Conservation (phyloP, 2,329 filamentous ascomycete genomes). For the Phyllosticta citribraziliensis region DNA sequence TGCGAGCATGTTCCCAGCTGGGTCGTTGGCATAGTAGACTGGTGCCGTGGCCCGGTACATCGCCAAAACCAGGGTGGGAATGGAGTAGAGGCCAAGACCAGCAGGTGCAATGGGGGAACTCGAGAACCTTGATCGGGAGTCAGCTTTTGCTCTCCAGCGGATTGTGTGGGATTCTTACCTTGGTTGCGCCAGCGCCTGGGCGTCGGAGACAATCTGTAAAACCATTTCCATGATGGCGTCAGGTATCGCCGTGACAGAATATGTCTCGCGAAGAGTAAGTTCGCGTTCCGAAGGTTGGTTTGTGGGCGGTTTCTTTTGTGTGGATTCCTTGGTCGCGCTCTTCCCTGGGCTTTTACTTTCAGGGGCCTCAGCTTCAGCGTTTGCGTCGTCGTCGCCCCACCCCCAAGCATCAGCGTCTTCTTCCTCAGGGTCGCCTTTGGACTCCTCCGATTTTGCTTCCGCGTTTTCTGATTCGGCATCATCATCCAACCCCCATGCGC, state of each 20-base stretch:
- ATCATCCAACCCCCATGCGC: slow-evolving; percentile 39
- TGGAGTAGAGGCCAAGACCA: slow-evolving; percentile 57
- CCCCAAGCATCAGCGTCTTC: slow-evolving; percentile 63
- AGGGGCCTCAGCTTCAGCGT: slow-evolving; percentile 12
- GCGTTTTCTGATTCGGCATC: slow-evolving; percentile 18
- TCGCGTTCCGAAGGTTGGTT: slow-evolving; percentile 40
- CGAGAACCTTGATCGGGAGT: slow-evolving; percentile 18
- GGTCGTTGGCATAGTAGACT: slow-evolving; percentile 57
- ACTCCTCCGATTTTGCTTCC: slow-evolving; percentile 25
- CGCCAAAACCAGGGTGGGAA: slow-evolving; percentile 65
- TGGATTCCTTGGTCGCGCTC: slow-evolving; percentile 16
- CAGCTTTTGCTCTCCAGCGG: background rate
- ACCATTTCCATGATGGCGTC: slow-evolving; percentile 64
- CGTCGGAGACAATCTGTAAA: slow-evolving; percentile 37
- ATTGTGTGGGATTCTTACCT: slow-evolving; percentile 26
- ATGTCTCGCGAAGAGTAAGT: slow-evolving; percentile 73
- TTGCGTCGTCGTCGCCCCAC: slow-evolving; percentile 61
- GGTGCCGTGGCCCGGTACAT: slow-evolving; percentile 70
- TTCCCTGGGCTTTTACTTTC: slow-evolving; percentile 6
- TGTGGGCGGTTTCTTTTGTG: slow-evolving; percentile 19
- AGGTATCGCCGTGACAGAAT: slow-evolving; percentile 81
- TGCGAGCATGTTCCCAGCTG: slow-evolving; percentile 51
- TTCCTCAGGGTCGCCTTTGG: slow-evolving; percentile 17
- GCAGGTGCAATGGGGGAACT: slow-evolving; percentile 54
- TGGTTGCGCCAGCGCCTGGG: slow-evolving; percentile 46